Base-by-base conservation (phyloP, 495 filamentous ascomycete species). In the Aspergillus egyptiacus region DNA sequence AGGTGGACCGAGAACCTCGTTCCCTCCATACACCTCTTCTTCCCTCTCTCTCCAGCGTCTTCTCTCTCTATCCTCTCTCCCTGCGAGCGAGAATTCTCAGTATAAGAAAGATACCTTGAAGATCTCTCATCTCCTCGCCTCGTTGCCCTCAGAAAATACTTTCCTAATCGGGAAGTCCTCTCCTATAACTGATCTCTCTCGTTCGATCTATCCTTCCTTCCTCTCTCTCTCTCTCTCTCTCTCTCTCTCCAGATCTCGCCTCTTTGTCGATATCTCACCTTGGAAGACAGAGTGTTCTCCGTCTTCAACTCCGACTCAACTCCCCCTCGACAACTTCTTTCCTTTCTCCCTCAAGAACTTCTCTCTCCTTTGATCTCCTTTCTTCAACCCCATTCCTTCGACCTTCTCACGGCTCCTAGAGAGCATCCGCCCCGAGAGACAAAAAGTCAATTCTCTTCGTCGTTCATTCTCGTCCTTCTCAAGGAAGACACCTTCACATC, bases 201-300 rank as follows among this genome's bases (percentile, higher is more conserved):
- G 20, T 34, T 22, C 17, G 23, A 18, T 51, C 46, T 36, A 33
- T 45, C 45, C 40, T 13, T 46, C 32, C 48, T 17, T 37, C 23
- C 25, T 47, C 32, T 22, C 17, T 31, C 38, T 42, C 32, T 51
- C 11, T 48, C 51, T 33, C 32, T 53, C 18, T 38, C 22, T 24
- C 39, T 34, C 32, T 36, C 38, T 25, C 31, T 27, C 36, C 35
- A 37, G 18, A 20, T 37, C 35, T 37, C 35, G 35, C 13, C 35
- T 37, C 33, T n/a, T n/a, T n/a, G n/a, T n/a, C n/a, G n/a, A n/a
- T n/a, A n/a, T n/a, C n/a, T n/a, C n/a, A n/a, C n/a, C n/a, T n/a
- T n/a, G n/a, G n/a, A n/a, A n/a, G n/a, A n/a, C n/a, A n/a, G n/a
- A n/a, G n/a, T n/a, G n/a, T n/a, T n/a, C n/a, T n/a, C n/a, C n/a